Conservation (phyloP, 2,329 filamentous ascomycete species). For the Calonectria multiphialidica region DNA sequence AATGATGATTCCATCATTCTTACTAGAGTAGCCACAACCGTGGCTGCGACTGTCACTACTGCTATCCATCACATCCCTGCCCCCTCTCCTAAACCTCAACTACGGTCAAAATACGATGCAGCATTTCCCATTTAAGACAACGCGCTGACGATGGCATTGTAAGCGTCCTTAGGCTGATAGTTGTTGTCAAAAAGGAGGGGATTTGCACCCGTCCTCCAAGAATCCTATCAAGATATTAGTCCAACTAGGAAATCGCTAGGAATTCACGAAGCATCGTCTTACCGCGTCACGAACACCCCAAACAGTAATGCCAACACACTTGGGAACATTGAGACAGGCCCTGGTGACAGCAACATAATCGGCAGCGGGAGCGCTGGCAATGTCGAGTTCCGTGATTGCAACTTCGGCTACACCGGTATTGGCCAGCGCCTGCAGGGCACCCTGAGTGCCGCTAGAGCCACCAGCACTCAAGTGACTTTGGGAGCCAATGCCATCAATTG, state of each 20-base stretch:
- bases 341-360: slow-evolving; percentile 72
- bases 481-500: slow-evolving; percentile 66
- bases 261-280: not conserved
- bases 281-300: slow-evolving; percentile 64
- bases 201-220: slow-evolving; percentile 61
- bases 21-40: too few species aligned
- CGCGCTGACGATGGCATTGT: slow-evolving; percentile 51
- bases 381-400: slow-evolving; percentile 77
- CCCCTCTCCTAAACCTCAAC: not conserved
- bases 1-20: too few species aligned
- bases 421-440: slow-evolving; percentile 47
- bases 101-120: not conserved
- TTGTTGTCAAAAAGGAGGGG: slow-evolving; percentile 67
- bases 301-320: slow-evolving; percentile 76
- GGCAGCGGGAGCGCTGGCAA: slow-evolving; percentile 64
- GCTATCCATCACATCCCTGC: too few species aligned
- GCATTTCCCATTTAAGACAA: not conserved
- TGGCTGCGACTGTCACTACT: too few species aligned
- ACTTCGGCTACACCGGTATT: slow-evolving; percentile 67
- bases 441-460: slow-evolving; percentile 49
- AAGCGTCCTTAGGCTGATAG: slow-evolving; percentile 65
- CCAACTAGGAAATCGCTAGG: rapidly evolving
- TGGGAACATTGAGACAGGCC: slow-evolving; percentile 68
- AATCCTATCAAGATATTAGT: slow-evolving; percentile 37
- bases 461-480: slow-evolving; percentile 66